Percentiles rank a stretch among this genome's conserved stretches.
These are phyloP conservation scores for Filosporella fistucella DNA, from an alignment of 495 filamentous ascomycete genomes.

Conservation along the genomic window DNA sequence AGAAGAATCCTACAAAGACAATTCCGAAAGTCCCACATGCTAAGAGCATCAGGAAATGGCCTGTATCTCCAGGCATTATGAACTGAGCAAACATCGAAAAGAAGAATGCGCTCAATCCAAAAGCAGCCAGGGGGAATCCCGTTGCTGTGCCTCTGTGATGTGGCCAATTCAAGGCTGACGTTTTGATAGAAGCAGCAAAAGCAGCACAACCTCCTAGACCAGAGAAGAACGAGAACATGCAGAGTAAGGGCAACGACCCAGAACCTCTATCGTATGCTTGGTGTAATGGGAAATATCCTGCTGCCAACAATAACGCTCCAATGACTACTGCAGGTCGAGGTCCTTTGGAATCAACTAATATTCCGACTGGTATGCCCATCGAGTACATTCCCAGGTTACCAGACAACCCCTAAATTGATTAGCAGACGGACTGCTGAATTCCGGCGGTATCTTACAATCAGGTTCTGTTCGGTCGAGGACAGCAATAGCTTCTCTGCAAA, in stretches of 20 bases:
- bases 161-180: slow-evolving; percentile 89
- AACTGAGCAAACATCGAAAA: slow-evolving; percentile 75
- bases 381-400: slow-evolving; percentile 96
- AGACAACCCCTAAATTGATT: slow-evolving; percentile 57
- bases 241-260: slow-evolving; percentile 64
- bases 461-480: slow-evolving; percentile 82
- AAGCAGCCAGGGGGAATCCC: slow-evolving; percentile 85
- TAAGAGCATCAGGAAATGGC: slow-evolving; percentile 73
- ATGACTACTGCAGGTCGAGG: slow-evolving; percentile 71
- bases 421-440: slow-evolving; percentile 5
- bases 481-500: slow-evolving; percentile 83
- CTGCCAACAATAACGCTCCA: slow-evolving; percentile 63
- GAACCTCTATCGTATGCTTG: slow-evolving; percentile 57
- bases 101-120: slow-evolving; percentile 94
- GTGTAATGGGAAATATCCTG: slow-evolving; percentile 81
- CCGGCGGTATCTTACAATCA: slow-evolving; percentile 61
- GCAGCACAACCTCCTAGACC: slow-evolving; percentile 84
- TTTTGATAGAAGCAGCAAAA: slow-evolving; percentile 81
- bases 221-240: slow-evolving; percentile 77
- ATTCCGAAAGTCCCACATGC: slow-evolving; percentile 74
- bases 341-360: slow-evolving; percentile 81
- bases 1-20: slow-evolving; percentile 70
- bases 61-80: slow-evolving; percentile 80
- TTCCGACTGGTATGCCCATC: slow-evolving; percentile 82
- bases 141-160: slow-evolving; percentile 89